phyloP scores from a whole-genome alignment of 441 rosid species.

The Euphorbia celastroides region DNA sequence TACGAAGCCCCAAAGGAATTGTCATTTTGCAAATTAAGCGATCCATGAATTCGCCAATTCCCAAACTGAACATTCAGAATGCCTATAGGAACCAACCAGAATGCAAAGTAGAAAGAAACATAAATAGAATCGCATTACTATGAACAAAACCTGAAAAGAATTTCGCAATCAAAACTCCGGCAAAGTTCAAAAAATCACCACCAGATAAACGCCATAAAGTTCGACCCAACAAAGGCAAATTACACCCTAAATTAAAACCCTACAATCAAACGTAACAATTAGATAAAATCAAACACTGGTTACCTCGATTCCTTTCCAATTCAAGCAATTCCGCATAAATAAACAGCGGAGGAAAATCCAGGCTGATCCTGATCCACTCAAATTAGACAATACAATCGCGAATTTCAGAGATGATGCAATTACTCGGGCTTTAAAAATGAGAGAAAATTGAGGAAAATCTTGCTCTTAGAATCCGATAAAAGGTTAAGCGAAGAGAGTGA shows the following conservation, averaged over 20 bases:
- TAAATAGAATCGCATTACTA: background rate
- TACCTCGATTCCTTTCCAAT: background rate
- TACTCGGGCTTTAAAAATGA: background rate
- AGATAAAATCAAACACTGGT: background rate
- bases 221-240: background rate
- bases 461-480: too few relatives aligned
- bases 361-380: background rate
- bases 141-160: background rate
- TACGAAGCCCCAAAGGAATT: background rate
- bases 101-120: background rate
- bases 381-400: background rate
- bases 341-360: background rate
- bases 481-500: too few relatives aligned
- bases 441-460: too few relatives aligned
- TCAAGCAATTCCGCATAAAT: background rate
- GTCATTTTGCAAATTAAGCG: too few relatives aligned
- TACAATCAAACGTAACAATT: background rate
- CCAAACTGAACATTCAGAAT: background rate
- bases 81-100: background rate
- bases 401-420: background rate
- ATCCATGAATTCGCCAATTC: background rate
- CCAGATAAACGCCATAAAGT: background rate
- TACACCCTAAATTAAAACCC: background rate
- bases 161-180: background rate
- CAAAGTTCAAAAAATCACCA: background rate